Evolutionary conservation across 176 grass and related monocot species (phyloP).

Genomic region (Musa acuminata): DNA sequence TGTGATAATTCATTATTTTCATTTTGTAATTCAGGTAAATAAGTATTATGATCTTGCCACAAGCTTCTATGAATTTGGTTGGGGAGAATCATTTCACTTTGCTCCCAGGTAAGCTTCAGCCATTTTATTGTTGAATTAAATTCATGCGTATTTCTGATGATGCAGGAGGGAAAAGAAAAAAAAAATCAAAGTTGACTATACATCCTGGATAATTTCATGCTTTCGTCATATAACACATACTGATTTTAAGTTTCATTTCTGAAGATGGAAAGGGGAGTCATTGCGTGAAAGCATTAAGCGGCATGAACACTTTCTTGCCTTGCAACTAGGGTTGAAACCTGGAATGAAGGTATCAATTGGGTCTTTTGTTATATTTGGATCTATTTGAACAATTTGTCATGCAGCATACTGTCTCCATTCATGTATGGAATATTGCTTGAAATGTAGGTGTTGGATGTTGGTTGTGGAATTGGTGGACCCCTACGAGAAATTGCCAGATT

Average conservation of each 20-base stretch:
- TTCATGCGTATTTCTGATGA: too few relatives aligned
- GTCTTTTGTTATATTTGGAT: not conserved
- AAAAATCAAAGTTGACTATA: not conserved
- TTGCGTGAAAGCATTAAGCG: constrained; percentile 91
- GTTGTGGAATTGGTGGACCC: constrained; percentile 91
- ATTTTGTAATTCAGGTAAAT: constrained; percentile 52
- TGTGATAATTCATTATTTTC: not conserved
- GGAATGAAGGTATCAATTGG: constrained; percentile 71
- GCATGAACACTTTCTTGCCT: constrained; percentile 88
- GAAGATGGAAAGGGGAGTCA: constrained; percentile 89
- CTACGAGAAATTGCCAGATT: constrained; percentile 97
- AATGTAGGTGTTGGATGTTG: constrained; percentile 84
- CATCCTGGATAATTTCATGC: not conserved
- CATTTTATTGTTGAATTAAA: not conserved
- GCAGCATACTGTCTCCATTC: not conserved
- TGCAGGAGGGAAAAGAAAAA: not conserved
- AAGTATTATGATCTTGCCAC: constrained; percentile 98
- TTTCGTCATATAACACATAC: not conserved
- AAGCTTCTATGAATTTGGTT: constrained; percentile 99
- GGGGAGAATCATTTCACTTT: constrained; percentile 99
- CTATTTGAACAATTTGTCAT: not conserved
- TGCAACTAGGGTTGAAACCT: constrained; percentile 72
- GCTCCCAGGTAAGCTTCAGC: constrained; percentile 59
- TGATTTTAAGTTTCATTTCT: constrained; percentile 8
- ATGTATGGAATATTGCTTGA: not conserved